A percentile compares a stretch with the other conserved stretches of the same genome.
Conservation (phyloP, 2,329 filamentous ascomycete genomes). For the Pseudonectria foliicola region DNA sequence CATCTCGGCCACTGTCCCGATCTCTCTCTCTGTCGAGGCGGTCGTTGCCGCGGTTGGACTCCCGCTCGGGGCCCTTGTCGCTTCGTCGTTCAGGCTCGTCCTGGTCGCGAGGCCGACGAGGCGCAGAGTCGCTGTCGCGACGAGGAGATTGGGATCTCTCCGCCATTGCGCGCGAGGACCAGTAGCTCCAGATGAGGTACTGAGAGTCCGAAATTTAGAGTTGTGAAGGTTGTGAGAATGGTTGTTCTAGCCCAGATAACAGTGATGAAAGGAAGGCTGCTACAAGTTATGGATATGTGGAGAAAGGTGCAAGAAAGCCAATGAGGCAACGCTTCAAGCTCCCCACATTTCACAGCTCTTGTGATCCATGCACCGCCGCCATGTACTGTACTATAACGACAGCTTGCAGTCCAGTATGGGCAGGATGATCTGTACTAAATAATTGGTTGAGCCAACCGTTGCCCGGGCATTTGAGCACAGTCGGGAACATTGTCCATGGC, state of each 20-base stretch:
- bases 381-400: too few relatives aligned
- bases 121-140: conserved; percentile 5
- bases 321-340: neutral
- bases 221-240: conserved; percentile 1
- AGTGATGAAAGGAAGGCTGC: conserved; percentile 5
- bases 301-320: neutral
- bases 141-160: conserved; percentile 3
- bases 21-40: conserved; percentile 3
- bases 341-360: conserved; percentile 7
- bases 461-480: neutral
- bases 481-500: conserved; percentile 4
- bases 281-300: neutral
- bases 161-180: conserved; percentile 3
- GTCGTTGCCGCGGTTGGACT: conserved; percentile 2
- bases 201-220: too few relatives aligned
- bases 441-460: too few relatives aligned
- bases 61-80: conserved; percentile 2
- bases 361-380: too few relatives aligned
- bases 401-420: too few relatives aligned
- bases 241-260: neutral
- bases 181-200: conserved; percentile 1
- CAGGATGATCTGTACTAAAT: too few relatives aligned
- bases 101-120: conserved; percentile 1
- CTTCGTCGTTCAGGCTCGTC: conserved; percentile 1
- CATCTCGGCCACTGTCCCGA: conserved; percentile 1